phyloP scores from a whole-genome alignment of 306 rosid genomes.

The Malus fusca region DNA sequence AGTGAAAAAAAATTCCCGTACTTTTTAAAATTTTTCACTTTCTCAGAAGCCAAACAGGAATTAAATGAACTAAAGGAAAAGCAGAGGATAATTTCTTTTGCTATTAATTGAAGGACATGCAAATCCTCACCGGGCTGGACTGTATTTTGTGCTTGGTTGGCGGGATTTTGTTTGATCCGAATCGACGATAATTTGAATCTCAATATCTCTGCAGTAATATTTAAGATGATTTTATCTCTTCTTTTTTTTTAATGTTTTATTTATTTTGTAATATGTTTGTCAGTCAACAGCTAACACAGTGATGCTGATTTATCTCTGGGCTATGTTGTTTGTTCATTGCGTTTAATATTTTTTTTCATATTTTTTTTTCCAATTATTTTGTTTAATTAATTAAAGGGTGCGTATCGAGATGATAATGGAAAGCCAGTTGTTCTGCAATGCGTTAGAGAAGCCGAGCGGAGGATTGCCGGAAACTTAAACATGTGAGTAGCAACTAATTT shows the following conservation, averaged over 20 bases:
- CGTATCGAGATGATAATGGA: conserved; percentile 90
- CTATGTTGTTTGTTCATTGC: not conserved
- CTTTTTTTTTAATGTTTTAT: not conserved
- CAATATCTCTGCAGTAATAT: not conserved
- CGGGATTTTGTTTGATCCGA: not conserved
- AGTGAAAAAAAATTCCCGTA: not conserved
- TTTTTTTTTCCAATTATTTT: not conserved
- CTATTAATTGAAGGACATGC: not conserved
- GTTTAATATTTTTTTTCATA: not conserved
- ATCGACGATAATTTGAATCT: not conserved
- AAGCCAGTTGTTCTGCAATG: conserved; percentile 85
- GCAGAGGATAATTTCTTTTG: not conserved
- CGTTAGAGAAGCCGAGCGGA: conserved; percentile 92
- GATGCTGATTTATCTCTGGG: conserved; percentile 3
- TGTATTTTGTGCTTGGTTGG: not conserved
- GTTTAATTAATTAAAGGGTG: conserved; percentile 45
- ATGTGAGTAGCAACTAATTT: conserved; percentile 30
- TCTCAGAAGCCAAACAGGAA: not conserved
- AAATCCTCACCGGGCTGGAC: not conserved
- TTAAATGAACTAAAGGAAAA: not conserved
- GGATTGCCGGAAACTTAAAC: conserved; percentile 62
- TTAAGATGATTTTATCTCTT: not conserved
- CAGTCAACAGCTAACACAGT: not conserved
- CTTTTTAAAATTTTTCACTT: not conserved
- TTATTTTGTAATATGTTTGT: not conserved